phyloP scores from a whole-genome alignment of 345 rosid species.

The Syzygium jambos region DNA sequence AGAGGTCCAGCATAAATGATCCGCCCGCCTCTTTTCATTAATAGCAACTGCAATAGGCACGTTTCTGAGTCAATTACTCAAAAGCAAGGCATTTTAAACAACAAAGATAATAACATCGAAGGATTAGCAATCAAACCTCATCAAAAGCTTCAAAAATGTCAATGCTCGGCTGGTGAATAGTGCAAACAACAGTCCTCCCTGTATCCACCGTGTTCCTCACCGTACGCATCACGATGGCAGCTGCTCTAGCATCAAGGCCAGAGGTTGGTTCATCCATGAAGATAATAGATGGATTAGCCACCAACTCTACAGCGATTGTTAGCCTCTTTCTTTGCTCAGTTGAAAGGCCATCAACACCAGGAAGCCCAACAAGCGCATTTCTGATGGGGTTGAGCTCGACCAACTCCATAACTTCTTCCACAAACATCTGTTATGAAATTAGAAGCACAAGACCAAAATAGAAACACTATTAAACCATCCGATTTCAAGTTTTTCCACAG shows the following conservation, averaged over 20 bases:
- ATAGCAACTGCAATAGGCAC: slow-evolving; percentile 4
- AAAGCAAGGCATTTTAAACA: neutral
- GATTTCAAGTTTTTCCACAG: neutral
- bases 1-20: slow-evolving; percentile 9
- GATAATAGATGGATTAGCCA: slow-evolving; percentile 35
- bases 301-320: slow-evolving; percentile 35
- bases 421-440: slow-evolving; percentile 45
- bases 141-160: slow-evolving; percentile 37
- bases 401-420: slow-evolving; percentile 81
- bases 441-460: neutral
- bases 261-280: slow-evolving; percentile 43
- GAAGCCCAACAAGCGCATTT: slow-evolving; percentile 26
- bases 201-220: slow-evolving; percentile 34
- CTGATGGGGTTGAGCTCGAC: slow-evolving; percentile 64
- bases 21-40: slow-evolving; percentile 17
- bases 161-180: slow-evolving; percentile 38
- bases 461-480: neutral
- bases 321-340: slow-evolving; percentile 34
- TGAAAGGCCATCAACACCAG: slow-evolving; percentile 29
- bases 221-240: slow-evolving; percentile 35
- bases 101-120: neutral
- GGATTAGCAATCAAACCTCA: slow-evolving; percentile 11
- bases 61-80: neutral
- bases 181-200: slow-evolving; percentile 34
- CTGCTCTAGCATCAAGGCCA: slow-evolving; percentile 34